Evolutionary conservation across 2,329 filamentous ascomycete genomes (phyloP), one percentile per base, ranked within the genome.

Genomic region (Penicillium sp.): DNA sequence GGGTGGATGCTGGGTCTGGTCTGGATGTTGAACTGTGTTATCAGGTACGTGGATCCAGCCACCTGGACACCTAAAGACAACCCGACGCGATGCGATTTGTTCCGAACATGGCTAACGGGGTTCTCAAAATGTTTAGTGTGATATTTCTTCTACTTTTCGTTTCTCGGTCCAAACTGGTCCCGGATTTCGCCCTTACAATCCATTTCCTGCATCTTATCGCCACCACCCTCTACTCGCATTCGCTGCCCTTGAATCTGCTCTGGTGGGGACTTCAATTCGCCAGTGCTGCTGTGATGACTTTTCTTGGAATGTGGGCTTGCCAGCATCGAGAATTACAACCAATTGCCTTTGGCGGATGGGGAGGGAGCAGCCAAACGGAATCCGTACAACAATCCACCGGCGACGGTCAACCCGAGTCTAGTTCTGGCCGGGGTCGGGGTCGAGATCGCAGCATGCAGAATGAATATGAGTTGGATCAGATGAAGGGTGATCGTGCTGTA

Each of bases 121-220:
- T 13, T 27, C 25, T 30, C 75, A 39, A 44, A 57, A 38, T 18
- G 16, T 8, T n/a, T 57, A 96, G 90, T 60, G 79, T 86, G 28
- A 79, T 93, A 41, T 84, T 87, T 28, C 82, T 95, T 41, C 79
- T 95, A 34, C 68, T 90, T 37, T 72, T 96, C 41, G 79, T 98
- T 51, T 81, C 83, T 13, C 86, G 92, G 45, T 92, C 84, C 32
- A 96, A 96, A 64, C 83, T 96, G 44, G 85, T 96, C 34, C 87
- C 87, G 51, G 92, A 98, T 67, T 98, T 96, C 62, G 85, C 87
- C 20, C 71, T 95, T 15, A 95, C 90, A 2, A 76, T 95, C 12
- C 87, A 94, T 68, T 76, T 85, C 61, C 70, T 95, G 28, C 85
- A 95, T 61, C 76, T 95, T 36, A 48, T 92, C 54, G 65, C 86